Conservation (phyloP, 2,329 filamentous ascomycete genomes). For the Cordyceps sp. region DNA sequence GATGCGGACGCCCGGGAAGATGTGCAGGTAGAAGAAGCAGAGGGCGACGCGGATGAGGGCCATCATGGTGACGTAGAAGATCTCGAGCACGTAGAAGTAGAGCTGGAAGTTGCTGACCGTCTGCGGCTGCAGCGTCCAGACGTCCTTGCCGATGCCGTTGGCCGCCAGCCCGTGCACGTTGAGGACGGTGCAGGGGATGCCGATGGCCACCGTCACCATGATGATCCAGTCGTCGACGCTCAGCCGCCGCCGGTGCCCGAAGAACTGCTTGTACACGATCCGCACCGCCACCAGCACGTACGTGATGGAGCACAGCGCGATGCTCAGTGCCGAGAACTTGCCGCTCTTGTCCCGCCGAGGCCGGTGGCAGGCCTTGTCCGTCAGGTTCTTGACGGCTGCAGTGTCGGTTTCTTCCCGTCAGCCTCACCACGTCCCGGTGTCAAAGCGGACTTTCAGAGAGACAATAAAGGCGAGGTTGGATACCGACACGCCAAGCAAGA, state of each 20-base stretch:
- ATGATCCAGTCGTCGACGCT: conserved; percentile 16
- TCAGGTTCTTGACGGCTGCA: conserved; percentile 3
- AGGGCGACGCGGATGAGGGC: not conserved
- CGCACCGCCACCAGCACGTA: conserved; percentile 6
- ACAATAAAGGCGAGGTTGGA: no score
- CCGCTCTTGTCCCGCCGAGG: conserved; percentile 1
- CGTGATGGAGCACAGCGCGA: conserved; percentile 7
- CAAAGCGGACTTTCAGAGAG: no score
- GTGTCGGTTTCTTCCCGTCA: no score
- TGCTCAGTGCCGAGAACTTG: conserved; percentile 2
- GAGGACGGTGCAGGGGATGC: conserved; percentile 10
- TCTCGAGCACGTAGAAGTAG: not conserved
- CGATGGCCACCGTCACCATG: conserved; percentile 7
- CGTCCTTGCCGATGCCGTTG: conserved; percentile 15
- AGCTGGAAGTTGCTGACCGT: not conserved
- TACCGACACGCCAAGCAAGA: no score
- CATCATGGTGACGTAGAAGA: conserved; percentile 1
- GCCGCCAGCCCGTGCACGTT: conserved; percentile 8
- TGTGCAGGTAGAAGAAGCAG: conserved; percentile 1
- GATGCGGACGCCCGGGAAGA: not conserved
- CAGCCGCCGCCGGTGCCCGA: conserved; percentile 12
- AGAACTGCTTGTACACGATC: conserved; percentile 9
- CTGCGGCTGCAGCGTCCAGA: conserved; percentile 13
- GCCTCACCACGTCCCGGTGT: no score
- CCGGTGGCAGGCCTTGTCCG: conserved; percentile 2